Conservation (phyloP, 495 filamentous ascomycete species). For the Xylaria flabelliformis region DNA sequence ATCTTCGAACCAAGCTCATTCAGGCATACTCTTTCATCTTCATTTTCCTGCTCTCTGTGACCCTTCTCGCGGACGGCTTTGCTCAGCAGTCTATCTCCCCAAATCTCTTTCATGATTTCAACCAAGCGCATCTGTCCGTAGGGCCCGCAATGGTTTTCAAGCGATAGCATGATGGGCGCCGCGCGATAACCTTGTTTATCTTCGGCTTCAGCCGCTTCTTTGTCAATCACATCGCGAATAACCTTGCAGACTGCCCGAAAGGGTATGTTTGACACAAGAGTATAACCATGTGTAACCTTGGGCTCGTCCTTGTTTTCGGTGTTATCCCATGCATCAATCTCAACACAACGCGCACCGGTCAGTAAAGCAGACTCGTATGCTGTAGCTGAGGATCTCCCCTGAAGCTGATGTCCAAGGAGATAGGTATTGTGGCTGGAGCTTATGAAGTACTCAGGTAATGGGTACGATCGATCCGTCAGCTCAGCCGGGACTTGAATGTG, state of each 20-base stretch:
- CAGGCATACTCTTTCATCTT: constrained; percentile 50
- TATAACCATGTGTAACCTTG: constrained; percentile 64
- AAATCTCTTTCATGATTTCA: constrained; percentile 62
- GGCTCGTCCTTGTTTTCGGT: constrained; percentile 55
- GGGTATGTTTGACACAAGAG: constrained; percentile 59
- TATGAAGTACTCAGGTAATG: constrained; percentile 62
- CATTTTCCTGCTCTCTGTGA: constrained; percentile 47
- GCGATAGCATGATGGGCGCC: constrained; percentile 58
- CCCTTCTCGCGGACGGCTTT: constrained; percentile 52
- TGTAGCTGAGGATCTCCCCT: constrained; percentile 50
- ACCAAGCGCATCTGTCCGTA: constrained; percentile 56
- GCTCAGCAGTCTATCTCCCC: constrained; percentile 56
- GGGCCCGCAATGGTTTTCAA: constrained; percentile 60
- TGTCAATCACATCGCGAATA: constrained; percentile 56
- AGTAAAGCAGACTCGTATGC: constrained; percentile 57
- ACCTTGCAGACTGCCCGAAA: constrained; percentile 61
- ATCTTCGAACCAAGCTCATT: constrained; percentile 58
- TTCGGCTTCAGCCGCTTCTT: constrained; percentile 44
- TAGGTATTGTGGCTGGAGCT: constrained; percentile 60
- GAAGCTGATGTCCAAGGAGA: constrained; percentile 60
- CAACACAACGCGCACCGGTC: constrained; percentile 60
- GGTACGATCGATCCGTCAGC: constrained; percentile 52
- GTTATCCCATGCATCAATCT: constrained; percentile 65
- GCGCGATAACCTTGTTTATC: constrained; percentile 43
- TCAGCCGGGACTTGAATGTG: constrained; percentile 52